Base-by-base conservation (phyloP, 148 eudicot species). In the Vaccinium myrtillus region DNA sequence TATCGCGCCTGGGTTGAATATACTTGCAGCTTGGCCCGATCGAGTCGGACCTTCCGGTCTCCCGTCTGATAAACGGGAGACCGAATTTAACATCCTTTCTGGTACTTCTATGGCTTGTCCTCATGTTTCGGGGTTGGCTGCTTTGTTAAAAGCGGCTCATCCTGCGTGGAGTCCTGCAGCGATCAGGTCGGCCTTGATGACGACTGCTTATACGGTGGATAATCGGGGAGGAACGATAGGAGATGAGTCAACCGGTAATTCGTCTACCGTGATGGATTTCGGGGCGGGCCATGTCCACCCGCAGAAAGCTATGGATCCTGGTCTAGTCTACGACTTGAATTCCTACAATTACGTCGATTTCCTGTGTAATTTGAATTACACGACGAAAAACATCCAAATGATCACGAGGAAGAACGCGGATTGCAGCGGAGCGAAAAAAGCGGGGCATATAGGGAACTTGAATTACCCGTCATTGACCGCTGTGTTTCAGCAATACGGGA, bases 51-150 rank as follows among this genome's bases (percentile, higher is more conserved):
- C 98, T 1, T 91, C 98, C 1, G 98, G 99, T 0, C 77, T 97
- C 12, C 75, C 87, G 0, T 88, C 89, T 0, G 99, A 97, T 49
- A 87, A 82, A 23, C 89, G 99, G 0, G 63, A 81, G 12, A 91
- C 97, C 0, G 99, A 95, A 87, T 97, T 97, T 80, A 97, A 97
- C 70, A 97, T 97, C 9, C 80, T 97, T 67, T 97, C 99, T 0
- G 99, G 99, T 0, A 95, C 98, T 4, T 95, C 99, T 0, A 95
- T 96, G 99, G 99, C 98, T 0, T 96, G 99, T 74, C 99, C 99
- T 1, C 99, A 97, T 39, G 98, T 97, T 50, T 95, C 98, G 2
- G 99, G 99, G 0, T 82, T 94, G 1, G 98, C 94, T 1, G 98
- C 99, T 2, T 53, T 97, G 80, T 21, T 97, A 1, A 97, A 97